These are phyloP conservation scores for Penicillium sp. DNA, from an alignment of 2,329 filamentous ascomycete species.

Conservation along the genomic window DNA sequence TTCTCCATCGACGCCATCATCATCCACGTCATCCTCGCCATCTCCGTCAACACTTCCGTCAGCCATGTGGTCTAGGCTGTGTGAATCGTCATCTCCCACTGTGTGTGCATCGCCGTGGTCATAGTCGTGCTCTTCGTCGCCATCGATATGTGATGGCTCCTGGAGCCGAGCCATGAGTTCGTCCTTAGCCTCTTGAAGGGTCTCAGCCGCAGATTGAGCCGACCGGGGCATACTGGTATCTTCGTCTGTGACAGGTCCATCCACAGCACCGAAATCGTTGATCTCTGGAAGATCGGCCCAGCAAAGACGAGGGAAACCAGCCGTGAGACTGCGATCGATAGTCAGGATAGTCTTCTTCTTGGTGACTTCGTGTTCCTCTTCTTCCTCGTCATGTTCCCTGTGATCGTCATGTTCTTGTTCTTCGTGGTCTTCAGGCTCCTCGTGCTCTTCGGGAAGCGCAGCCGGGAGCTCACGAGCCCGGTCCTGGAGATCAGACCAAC, in stretches of 20 bases:
- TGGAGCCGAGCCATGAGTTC: slow-evolving; percentile 52
- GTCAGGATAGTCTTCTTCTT: slow-evolving; percentile 45
- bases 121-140: slow-evolving; percentile 39
- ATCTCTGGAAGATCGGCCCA: slow-evolving; percentile 49
- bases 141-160: slow-evolving; percentile 46
- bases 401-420: slow-evolving; percentile 28
- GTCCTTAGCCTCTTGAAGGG: slow-evolving; percentile 53
- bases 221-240: slow-evolving; percentile 50
- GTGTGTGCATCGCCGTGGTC: slow-evolving; percentile 45
- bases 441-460: slow-evolving; percentile 33
- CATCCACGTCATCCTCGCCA: slow-evolving; percentile 54
- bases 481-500: slow-evolving; percentile 45
- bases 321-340: slow-evolving; percentile 42
- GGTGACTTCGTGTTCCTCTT: slow-evolving; percentile 30
- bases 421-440: slow-evolving; percentile 4
- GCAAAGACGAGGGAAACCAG: slow-evolving; percentile 42
- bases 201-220: slow-evolving; percentile 50
- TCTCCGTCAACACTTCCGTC: slow-evolving; percentile 51
- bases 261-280: slow-evolving; percentile 41
- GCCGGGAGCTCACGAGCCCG: slow-evolving; percentile 39
- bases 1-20: slow-evolving; percentile 52
- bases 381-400: slow-evolving; percentile 32
- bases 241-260: slow-evolving; percentile 45
- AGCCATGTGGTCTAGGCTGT: slow-evolving; percentile 44
- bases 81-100: slow-evolving; percentile 43